Evolutionary conservation across 2,329 filamentous ascomycete species (phyloP).

Genomic region (Colletotrichum limetticola): DNA sequence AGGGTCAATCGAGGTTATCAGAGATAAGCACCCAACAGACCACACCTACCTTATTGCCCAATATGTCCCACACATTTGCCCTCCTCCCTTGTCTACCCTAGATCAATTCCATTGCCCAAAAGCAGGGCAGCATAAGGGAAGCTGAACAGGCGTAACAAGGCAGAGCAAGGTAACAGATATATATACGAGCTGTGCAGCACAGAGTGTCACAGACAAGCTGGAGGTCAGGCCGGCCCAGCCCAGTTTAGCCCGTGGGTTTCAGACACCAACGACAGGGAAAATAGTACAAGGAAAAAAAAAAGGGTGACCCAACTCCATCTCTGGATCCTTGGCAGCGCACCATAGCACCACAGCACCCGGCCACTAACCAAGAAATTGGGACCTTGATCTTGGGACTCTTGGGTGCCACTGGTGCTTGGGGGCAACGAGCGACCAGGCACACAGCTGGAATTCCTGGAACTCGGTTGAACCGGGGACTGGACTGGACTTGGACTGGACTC

Average conservation of each 20-base stretch:
- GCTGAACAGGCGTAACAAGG: not conserved
- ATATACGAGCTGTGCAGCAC: slow-evolving; percentile 8
- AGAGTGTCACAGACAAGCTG: slow-evolving; percentile 18
- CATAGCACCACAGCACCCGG: slow-evolving; percentile 6
- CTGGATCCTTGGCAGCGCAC: slow-evolving; percentile 30
- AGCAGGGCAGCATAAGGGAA: not conserved
- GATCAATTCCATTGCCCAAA: not conserved
- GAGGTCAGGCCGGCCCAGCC: slow-evolving; percentile 13
- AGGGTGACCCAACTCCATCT: slow-evolving; percentile 25
- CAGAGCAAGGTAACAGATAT: not conserved
- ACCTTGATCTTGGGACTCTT: not conserved
- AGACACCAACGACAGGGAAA: slow-evolving; percentile 32
- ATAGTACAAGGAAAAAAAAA: slow-evolving; percentile 4
- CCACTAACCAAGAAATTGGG: slow-evolving; percentile 29
- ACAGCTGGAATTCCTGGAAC: slow-evolving; percentile 9
- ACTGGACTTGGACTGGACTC: slow-evolving; percentile 14
- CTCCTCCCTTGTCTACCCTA: slow-evolving; percentile 2
- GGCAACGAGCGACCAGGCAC: not conserved
- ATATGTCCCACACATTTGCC: slow-evolving; percentile 1
- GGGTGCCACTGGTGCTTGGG: not conserved
- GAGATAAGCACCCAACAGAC: slow-evolving; percentile 14
- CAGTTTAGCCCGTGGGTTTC: slow-evolving; percentile 29
- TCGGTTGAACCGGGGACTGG: slow-evolving; percentile 4
- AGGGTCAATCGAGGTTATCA: not conserved
- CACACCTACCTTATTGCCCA: not conserved